Conservation (phyloP, 176 grass and related monocot species). For the Oryza australiensis region DNA sequence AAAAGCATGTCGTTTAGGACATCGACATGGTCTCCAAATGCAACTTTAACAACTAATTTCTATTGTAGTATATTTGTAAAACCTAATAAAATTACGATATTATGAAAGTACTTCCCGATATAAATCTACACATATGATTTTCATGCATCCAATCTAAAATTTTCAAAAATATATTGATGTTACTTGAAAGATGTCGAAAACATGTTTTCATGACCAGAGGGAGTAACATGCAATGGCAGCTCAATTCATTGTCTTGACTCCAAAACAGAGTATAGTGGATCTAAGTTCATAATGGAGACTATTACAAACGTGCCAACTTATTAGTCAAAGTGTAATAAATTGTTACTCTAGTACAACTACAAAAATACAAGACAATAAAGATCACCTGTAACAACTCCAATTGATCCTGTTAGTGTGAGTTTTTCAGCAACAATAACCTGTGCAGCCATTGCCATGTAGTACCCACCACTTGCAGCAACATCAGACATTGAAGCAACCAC, state of each 20-base stretch:
- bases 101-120: neutral
- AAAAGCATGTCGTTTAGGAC: neutral
- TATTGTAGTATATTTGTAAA: neutral
- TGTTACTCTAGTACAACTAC: constrained; percentile 1
- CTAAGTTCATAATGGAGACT: constrained; percentile 9
- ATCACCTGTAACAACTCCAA: constrained; percentile 93
- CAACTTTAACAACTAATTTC: neutral
- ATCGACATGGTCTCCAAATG: neutral
- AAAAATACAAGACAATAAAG: constrained; percentile 32
- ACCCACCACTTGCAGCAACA: constrained; percentile 93
- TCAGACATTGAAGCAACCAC: constrained; percentile 98
- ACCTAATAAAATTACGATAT: neutral
- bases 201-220: neutral
- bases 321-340: neutral
- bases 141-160: neutral
- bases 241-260: neutral
- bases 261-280: constrained; percentile 20
- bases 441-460: constrained; percentile 97
- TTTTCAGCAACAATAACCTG: constrained; percentile 89
- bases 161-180: neutral
- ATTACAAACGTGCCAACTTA: constrained; percentile 12
- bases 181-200: neutral
- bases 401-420: constrained; percentile 93
- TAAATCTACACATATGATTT: neutral
- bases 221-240: constrained; percentile 12